Evolutionary conservation across 1,284 basidiomycete species (phyloP), one percentile per base, ranked within the genome.

Genomic region (Ustilago nuda): DNA sequence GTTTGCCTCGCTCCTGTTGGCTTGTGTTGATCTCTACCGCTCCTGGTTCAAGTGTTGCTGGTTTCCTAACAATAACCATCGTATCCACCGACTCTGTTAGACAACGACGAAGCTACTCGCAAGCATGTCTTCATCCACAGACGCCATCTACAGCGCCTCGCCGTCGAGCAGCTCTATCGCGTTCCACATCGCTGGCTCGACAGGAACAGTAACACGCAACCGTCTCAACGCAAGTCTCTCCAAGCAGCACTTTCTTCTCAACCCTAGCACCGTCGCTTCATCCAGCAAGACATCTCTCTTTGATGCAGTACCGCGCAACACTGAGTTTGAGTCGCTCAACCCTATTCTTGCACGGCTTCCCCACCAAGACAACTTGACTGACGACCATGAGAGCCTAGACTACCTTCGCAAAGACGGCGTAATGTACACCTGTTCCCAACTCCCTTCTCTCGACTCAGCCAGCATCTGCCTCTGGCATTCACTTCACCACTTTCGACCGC

Each of bases 341-440:
- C 79, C 79, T n/a, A 82, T 82, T 57, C 65, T 80, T 4, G 76
- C 79, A 1, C 60, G 74, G 3, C 68, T 82, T 0, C 79, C 80
- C 8, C 19, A 52, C 23, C 60, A 52, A 9, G 36, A 66, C 30
- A 43, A 65, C 1, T 19, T 66, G 8, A 37, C 51, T 2, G 58
- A 53, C 7, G 53, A 68, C 2, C 56, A 53, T 4, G 41, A 30
- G 2, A 39, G 15, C 33, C 35, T 75, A 2, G 73, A 79, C 60
- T 76, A 76, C 39, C 48, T 66, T 2, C 11, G 54, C 11, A 57
- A 54, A 9, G 13, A 32, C 12, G 56, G 39, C 2, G 68, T 79
- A n/a, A 61, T 74, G 37, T 83, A 80, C 62, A 83, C 81, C 2
- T 70, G 73, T 19, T 70, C 73, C 5, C 66, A 67, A 0, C 66